Evolutionary conservation across 2,329 filamentous ascomycete genomes (phyloP), one percentile per base, ranked within the genome.

Genomic region (Talaromyces sp.): DNA sequence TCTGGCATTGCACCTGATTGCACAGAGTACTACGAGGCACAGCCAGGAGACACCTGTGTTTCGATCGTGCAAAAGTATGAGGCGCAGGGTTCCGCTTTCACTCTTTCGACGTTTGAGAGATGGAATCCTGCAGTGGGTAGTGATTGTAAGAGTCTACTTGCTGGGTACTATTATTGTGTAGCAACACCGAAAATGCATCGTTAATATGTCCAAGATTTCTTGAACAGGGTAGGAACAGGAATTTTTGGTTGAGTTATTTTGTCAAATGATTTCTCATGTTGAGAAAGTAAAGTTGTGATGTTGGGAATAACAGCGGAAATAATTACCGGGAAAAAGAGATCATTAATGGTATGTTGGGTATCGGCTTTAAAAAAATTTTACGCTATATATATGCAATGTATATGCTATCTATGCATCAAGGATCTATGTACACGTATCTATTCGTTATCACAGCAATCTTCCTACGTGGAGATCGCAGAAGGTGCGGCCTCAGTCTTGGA

Each of bases 101-200:
- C 64, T 0, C 39, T 61, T 16, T 31, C 43, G 0, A 16, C 71
- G 1, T 73, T 72, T 62, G 54, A 61, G 2, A 54, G 59, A 4
- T 73, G 71, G 70, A 73, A 72, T 68, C 68, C 70, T 2, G 67
- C 63, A 1, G 69, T 72, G 1, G 69, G 68, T 10, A 31, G 41
- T 3, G 63, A 66, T 35, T 74, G 73, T 63, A 37, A 61, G 1
- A 63, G 56, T 16, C 49, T 74, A 19, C 67, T 69, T 65, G 31
- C 50, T n/a, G 70, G 66, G 4, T 70, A 71, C 39, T 70, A 68
- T 56, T 69, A 70, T 37, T 73, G 73, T 49, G 68, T 72, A 3
- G 70, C 52, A 13, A 59, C 52, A 10, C 11, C 68, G 27, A 63
- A 45, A 19, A 61, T 59, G 9, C 60, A 62, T 35, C 22, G 33